Evolutionary conservation across 192 early-diverging fungal genomes (phyloP).

Genomic region (Chytriomyces sp.): DNA sequence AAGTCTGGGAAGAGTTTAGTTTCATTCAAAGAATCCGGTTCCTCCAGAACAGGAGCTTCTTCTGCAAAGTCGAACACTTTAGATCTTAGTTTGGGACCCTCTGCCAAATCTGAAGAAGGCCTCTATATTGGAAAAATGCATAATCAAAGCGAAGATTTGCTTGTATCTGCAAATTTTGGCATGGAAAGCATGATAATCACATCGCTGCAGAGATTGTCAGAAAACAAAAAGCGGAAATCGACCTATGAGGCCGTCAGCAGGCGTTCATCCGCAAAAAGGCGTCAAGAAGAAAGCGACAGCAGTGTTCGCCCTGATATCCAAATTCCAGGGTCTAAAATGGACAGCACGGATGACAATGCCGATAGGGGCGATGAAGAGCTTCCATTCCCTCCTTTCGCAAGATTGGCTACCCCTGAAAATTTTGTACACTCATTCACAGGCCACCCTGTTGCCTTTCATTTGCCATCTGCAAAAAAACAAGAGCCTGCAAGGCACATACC

Average conservation of each 20-base stretch:
- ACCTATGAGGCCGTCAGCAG: not conserved
- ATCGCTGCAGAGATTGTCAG: constrained; percentile 25
- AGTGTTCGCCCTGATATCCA: constrained; percentile 1
- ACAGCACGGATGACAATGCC: not conserved
- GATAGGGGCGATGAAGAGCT: not conserved
- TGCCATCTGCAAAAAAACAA: too few species aligned
- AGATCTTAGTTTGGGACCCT: not conserved
- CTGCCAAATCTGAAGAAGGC: too few species aligned
- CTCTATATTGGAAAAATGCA: too few species aligned
- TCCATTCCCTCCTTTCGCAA: constrained; percentile 14
- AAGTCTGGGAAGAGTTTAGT: not conserved
- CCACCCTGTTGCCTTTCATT: not conserved
- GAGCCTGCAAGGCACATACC: too few species aligned
- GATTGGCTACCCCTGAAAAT: constrained; percentile 1
- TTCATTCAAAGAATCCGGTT: not conserved
- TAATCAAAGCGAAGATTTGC: too few species aligned
- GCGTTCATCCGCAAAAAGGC: not conserved
- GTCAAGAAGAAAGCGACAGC: not conserved
- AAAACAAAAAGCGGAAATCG: constrained; percentile 33
- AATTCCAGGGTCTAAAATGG: not conserved
- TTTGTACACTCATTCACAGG: constrained; percentile 5
- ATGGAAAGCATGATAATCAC: constrained; percentile 39
- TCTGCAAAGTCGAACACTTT: not conserved
- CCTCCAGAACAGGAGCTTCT: not conserved
- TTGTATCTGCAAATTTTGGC: not conserved